phyloP scores from a whole-genome alignment of 2,329 filamentous ascomycete genomes.

The Madurella mycetomatis region DNA sequence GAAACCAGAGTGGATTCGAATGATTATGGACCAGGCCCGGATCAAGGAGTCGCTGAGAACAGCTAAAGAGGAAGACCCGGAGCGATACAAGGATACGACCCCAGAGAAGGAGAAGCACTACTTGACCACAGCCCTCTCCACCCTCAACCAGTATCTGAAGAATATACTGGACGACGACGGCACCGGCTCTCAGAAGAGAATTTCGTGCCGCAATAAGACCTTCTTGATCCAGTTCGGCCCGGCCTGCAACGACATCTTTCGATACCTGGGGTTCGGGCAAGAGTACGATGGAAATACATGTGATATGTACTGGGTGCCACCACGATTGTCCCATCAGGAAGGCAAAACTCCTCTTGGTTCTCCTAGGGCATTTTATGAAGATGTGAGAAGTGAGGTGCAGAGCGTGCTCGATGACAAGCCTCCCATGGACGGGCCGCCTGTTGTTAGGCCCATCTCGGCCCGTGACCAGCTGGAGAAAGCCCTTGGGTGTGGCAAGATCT shows the following conservation, averaged over 20 bases:
- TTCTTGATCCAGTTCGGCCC: constrained; percentile 51
- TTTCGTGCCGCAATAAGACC: constrained; percentile 54
- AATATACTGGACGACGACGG: constrained; percentile 42
- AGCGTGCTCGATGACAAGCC: constrained; percentile 33
- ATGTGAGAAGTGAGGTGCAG: constrained; percentile 47
- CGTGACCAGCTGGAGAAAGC: constrained; percentile 17
- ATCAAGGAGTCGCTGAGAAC: constrained; percentile 37
- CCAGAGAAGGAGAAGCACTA: constrained; percentile 33
- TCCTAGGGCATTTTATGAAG: constrained; percentile 46
- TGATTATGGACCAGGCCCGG: constrained; percentile 43
- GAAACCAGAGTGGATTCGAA: constrained; percentile 36
- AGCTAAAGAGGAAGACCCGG: constrained; percentile 39
- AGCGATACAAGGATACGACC: constrained; percentile 41
- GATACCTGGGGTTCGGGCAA: constrained; percentile 46
- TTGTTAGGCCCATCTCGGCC: constrained; percentile 27
- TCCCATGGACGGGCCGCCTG: constrained; percentile 17
- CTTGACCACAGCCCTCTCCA: constrained; percentile 38
- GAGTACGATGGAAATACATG: constrained; percentile 34
- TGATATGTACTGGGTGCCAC: constrained; percentile 36
- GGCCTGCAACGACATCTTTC: constrained; percentile 46
- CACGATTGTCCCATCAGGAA: constrained; percentile 35
- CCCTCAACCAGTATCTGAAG: constrained; percentile 48
- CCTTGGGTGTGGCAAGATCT: constrained; percentile 27
- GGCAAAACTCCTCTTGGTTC: constrained; percentile 36
- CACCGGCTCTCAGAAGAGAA: constrained; percentile 34